Percentiles rank a stretch among this genome's conserved stretches.
Evolutionary conservation across 352 stramenopile genomes (phyloP).

Genomic region (Phytophthora nicotianae): DNA sequence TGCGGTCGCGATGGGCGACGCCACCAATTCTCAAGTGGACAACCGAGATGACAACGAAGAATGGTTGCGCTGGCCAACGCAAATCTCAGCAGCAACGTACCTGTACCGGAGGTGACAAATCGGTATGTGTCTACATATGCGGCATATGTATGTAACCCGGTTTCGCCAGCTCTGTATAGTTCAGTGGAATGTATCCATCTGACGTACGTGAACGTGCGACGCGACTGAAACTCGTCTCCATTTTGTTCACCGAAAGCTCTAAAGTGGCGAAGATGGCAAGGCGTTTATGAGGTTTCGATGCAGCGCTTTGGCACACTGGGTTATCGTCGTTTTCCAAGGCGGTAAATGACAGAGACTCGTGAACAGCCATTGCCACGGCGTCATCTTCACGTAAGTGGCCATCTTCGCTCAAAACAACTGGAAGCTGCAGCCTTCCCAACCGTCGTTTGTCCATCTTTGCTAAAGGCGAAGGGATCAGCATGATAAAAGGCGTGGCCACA

Average conservation of each 20-base stretch:
- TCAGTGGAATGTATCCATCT: slow-evolving; percentile 16
- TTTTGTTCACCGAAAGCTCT: slow-evolving; percentile 1
- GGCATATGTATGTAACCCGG: neutral
- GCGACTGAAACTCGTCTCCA: neutral
- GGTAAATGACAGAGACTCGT: too few relatives aligned
- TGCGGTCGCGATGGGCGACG: neutral
- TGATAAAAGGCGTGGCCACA: neutral
- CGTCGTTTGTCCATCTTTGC: slow-evolving; percentile 13
- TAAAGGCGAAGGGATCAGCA: slow-evolving; percentile 13
- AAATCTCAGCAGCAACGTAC: slow-evolving; percentile 1
- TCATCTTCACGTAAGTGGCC: neutral
- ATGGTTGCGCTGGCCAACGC: neutral
- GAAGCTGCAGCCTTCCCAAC: slow-evolving; percentile 21
- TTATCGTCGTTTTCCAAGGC: too few relatives aligned
- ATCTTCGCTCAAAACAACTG: slow-evolving; percentile 30
- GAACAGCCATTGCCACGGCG: neutral
- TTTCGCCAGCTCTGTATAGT: neutral
- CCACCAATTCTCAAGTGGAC: neutral
- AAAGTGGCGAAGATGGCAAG: too few relatives aligned
- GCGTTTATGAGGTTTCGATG: neutral
- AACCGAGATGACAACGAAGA: slow-evolving; percentile 11
- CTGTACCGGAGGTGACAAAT: too few relatives aligned
- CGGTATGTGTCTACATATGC: neutral
- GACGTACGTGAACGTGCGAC: neutral
- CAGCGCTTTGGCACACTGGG: neutral